Percentiles rank a stretch among this genome's conserved stretches.
Conservation (phyloP, 176 grass and related monocot species). For the Musa schizocarpa region DNA sequence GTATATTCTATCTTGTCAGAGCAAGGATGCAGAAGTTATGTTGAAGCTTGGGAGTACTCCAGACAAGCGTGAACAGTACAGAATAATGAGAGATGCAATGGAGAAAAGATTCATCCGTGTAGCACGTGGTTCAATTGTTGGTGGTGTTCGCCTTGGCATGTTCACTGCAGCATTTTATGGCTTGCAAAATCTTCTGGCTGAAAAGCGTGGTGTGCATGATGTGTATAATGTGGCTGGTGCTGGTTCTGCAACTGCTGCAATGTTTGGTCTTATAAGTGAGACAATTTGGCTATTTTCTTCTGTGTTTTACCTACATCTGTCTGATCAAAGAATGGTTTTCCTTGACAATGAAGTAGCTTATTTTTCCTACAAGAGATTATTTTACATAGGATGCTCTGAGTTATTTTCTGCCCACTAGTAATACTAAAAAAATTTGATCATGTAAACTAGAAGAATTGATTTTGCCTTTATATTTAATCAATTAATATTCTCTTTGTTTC, state of each 20-base stretch:
- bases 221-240: constrained; percentile 66
- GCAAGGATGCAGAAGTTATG: constrained; percentile 97
- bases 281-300: background rate
- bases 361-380: background rate
- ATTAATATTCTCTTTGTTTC: too few relatives aligned
- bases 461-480: too few relatives aligned
- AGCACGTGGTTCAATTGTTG: constrained; percentile 66
- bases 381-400: background rate
- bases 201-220: constrained; percentile 65
- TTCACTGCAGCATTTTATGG: constrained; percentile 79
- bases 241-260: constrained; percentile 59
- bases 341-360: background rate
- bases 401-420: background rate
- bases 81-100: constrained; percentile 95
- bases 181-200: constrained; percentile 60
- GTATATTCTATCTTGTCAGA: constrained; percentile 36
- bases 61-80: constrained; percentile 90
- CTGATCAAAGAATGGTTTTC: constrained; percentile 3
- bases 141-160: constrained; percentile 70
- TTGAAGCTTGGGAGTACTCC: constrained; percentile 91
- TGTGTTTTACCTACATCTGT: background rate
- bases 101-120: constrained; percentile 76
- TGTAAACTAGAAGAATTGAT: background rate
- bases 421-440: background rate
- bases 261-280: constrained; percentile 77